Percentiles rank a stretch among this genome's conserved stretches.
Conservation (phyloP, 179 eudicot species). For the Nepenthes alata region DNA sequence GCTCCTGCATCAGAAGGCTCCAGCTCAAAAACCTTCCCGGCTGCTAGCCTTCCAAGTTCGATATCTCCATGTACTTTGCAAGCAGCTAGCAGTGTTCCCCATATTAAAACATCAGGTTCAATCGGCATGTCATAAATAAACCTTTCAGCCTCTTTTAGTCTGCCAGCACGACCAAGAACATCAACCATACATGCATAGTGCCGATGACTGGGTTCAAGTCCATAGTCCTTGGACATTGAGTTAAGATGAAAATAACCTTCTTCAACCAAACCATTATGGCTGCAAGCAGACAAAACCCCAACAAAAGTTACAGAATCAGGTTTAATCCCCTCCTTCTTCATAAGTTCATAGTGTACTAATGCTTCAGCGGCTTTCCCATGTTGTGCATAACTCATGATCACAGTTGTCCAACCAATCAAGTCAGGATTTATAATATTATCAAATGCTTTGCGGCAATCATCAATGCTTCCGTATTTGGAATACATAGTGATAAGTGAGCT, state of each 20-base stretch:
- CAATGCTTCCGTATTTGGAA: conserved; percentile 49
- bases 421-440: conserved; percentile 42
- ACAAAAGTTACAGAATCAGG: conserved; percentile 82
- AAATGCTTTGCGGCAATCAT: conserved; percentile 48
- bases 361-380: conserved; percentile 65
- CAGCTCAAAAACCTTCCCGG: conserved; percentile 48
- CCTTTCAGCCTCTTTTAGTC: conserved; percentile 56
- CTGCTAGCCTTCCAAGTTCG: conserved; percentile 55
- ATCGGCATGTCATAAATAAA: conserved; percentile 56
- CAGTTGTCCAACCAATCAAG: conserved; percentile 60
- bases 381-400: conserved; percentile 68
- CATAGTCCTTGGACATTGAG: conserved; percentile 57
- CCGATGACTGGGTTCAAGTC: conserved; percentile 41
- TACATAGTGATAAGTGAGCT: conserved; percentile 62
- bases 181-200: conserved; percentile 91
- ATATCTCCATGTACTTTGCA: conserved; percentile 77
- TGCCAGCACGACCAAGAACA: conserved; percentile 75
- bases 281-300: conserved; percentile 77
- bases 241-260: conserved; percentile 59
- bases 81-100: conserved; percentile 72
- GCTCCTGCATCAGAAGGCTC: conserved; percentile 54
- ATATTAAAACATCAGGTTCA: conserved; percentile 46
- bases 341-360: conserved; percentile 36
- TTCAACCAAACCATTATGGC: conserved; percentile 72
- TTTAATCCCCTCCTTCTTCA: conserved; percentile 43